Evolutionary conservation across 2,329 filamentous ascomycete genomes (phyloP), one percentile per base, ranked within the genome.

Genomic region (Ophiostoma angusticollis): DNA sequence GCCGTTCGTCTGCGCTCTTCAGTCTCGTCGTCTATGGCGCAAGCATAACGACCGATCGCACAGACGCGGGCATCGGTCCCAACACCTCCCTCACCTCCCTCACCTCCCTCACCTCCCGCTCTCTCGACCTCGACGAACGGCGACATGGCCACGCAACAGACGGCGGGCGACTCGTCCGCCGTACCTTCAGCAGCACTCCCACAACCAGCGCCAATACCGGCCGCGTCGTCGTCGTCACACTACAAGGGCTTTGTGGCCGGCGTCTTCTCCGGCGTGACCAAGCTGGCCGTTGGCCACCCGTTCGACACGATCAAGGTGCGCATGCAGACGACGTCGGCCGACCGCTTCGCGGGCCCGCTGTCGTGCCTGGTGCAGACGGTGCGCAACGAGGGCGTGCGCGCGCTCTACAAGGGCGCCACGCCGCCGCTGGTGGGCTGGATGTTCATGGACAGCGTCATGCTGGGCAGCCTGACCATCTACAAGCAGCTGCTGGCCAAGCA

Each of bases 281-380:
- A 96, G 63, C 65, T 8, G 4, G 9, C 43, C 72, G 70, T 80
- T 53, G 75, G 75, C 42, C 75, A 80, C 52, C 75, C 84, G 18
- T 96, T 98, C 63, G 91, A 98, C 61, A 96, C 91, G 0, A 76
- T 98, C 58, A 98, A 98, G 62, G 89, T 96, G 39, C 84, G 91
- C 23, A 68, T 98, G 14, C 91, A 98, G 58, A 96, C 89, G 3
- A 85, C 84, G 22, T 68, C 80, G 49, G 60, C 72, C 34, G 58
- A 75, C 2, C 85, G 83, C 50, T 98, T 98, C 68, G 69, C 68
- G 47, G 91, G 91, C 0, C 87, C 91, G 1, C 58, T 93, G 23
- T 79, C 94, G 58, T 96, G 91, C 55, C 64, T 94, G 9, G 59
- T 82, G 40, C 80, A 89, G 57, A 98, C 91, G 9, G 48, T 96